Evolutionary conservation across 1,139 yeast species (phyloP).

Genomic region (Zygosaccharomyces sapae): DNA sequence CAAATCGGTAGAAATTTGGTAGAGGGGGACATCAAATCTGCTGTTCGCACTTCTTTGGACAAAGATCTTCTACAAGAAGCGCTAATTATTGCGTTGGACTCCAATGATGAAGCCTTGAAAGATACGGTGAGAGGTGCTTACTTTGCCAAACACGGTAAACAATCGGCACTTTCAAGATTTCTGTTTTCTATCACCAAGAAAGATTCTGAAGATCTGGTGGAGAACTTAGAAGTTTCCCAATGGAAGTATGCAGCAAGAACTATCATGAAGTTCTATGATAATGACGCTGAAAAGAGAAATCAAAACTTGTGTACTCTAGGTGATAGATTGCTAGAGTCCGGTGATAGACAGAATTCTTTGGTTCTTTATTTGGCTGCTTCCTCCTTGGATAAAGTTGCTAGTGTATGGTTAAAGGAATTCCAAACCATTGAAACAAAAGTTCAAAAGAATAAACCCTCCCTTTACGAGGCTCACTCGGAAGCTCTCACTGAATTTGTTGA

Average conservation of each 20-base stretch:
- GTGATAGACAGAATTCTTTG: slow-evolving; percentile 67
- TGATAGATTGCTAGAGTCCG: slow-evolving; percentile 53
- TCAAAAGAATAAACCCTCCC: slow-evolving; percentile 41
- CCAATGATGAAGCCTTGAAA: slow-evolving; percentile 53
- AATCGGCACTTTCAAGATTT: slow-evolving; percentile 63
- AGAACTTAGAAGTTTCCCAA: slow-evolving; percentile 67
- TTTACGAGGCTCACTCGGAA: slow-evolving; percentile 77
- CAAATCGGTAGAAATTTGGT: slow-evolving; percentile 56
- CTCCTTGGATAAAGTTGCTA: slow-evolving; percentile 72
- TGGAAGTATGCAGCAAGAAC: slow-evolving; percentile 84
- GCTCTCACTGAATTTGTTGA: slow-evolving; percentile 80
- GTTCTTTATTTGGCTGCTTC: slow-evolving; percentile 77
- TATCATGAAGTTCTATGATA: slow-evolving; percentile 54
- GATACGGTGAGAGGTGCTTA: slow-evolving; percentile 68
- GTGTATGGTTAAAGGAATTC: slow-evolving; percentile 80
- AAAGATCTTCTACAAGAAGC: slow-evolving; percentile 72
- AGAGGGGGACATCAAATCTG: slow-evolving; percentile 59
- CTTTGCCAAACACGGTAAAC: slow-evolving; percentile 52
- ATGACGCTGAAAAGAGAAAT: slow-evolving; percentile 45
- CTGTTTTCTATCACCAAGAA: slow-evolving; percentile 60
- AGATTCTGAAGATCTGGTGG: slow-evolving; percentile 67
- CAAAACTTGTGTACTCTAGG: slow-evolving; percentile 65
- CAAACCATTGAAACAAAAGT: slow-evolving; percentile 53
- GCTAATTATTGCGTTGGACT: slow-evolving; percentile 71
- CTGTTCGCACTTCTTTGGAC: slow-evolving; percentile 64